Conservation (phyloP, 2,329 filamentous ascomycete genomes). For the Colletotrichum euphorbiae region DNA sequence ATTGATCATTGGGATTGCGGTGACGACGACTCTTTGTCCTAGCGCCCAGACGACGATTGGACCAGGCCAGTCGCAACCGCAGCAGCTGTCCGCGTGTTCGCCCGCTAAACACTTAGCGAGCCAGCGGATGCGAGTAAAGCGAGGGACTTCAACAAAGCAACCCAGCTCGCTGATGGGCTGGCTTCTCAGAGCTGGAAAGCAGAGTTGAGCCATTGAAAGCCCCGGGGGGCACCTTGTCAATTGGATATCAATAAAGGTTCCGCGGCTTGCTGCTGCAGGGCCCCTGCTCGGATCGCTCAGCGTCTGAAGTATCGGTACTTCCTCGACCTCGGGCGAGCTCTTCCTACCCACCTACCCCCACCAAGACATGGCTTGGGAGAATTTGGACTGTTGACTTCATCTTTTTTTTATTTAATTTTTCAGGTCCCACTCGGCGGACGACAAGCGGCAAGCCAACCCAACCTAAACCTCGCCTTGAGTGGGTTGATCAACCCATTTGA, state of each 20-base stretch:
- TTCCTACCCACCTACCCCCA: neutral
- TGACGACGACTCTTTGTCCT: slow-evolving; percentile 34
- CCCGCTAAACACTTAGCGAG: slow-evolving; percentile 1
- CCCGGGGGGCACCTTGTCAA: too few relatives aligned
- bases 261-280: neutral
- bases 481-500: neutral
- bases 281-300: slow-evolving; percentile 22
- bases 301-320: slow-evolving; percentile 30
- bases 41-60: slow-evolving; percentile 12
- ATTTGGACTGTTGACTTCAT: slow-evolving; percentile 11
- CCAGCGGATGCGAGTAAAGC: slow-evolving; percentile 12
- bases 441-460: neutral
- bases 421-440: slow-evolving; percentile 8
- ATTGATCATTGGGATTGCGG: slow-evolving; percentile 26
- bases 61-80: slow-evolving; percentile 15
- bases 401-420: slow-evolving; percentile 5
- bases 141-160: neutral
- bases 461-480: neutral
- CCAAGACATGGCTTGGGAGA: neutral
- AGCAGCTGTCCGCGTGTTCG: slow-evolving; percentile 28
- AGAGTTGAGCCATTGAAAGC: too few relatives aligned
- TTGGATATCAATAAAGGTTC: too few relatives aligned
- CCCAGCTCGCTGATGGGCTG: neutral
- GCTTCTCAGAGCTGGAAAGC: neutral
- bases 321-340: neutral